phyloP scores from a whole-genome alignment of 148 eudicot genomes.

The Beta vulgaris region DNA sequence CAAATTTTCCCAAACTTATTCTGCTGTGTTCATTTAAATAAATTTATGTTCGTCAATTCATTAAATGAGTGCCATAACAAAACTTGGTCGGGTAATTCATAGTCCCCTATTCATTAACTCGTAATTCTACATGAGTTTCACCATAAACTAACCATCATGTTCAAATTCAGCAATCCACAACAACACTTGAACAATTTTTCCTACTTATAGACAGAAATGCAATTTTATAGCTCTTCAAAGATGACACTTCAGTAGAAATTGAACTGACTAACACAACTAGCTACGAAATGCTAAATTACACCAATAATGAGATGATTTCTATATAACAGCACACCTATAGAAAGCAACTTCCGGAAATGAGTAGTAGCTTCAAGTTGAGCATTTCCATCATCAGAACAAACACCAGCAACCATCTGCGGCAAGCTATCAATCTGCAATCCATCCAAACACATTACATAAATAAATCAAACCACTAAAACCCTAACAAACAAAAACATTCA shows the following conservation, averaged over 20 bases:
- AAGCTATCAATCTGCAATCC: conserved; percentile 61
- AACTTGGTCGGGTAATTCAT: background rate
- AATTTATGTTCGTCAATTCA: background rate
- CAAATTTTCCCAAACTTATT: background rate
- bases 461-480: background rate
- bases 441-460: conserved; percentile 6
- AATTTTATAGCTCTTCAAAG: background rate
- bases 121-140: no score
- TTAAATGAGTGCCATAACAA: background rate
- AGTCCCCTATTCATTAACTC: no score
- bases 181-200: background rate
- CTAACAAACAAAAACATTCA: background rate
- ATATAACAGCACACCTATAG: conserved; percentile 50
- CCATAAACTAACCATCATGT: background rate
- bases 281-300: background rate
- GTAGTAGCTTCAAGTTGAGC: conserved; percentile 76
- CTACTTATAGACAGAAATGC: no score
- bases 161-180: background rate
- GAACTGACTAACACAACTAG: no score
- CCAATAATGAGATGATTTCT: background rate
- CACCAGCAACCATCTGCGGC: conserved; percentile 68
- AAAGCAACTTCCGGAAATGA: conserved; percentile 81
- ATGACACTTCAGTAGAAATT: background rate
- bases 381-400: conserved; percentile 55
- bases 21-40: background rate